Percentiles rank a stretch among this genome's conserved stretches.
Conservation (phyloP, 257 asterid genomes). For the Nicotiana knightiana region DNA sequence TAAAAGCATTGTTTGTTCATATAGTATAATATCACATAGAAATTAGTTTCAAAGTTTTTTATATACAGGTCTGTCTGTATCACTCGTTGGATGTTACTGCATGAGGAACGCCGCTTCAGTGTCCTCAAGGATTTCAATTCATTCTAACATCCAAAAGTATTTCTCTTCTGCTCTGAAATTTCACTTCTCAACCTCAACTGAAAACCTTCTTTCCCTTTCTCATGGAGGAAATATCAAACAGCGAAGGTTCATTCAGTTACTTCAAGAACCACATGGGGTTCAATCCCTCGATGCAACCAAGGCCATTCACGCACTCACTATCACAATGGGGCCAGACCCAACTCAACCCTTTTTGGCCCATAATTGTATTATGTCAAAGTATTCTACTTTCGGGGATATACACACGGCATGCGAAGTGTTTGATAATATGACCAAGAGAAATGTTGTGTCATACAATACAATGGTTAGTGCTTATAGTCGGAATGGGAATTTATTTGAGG, state of each 20-base stretch:
- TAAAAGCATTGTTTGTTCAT: too few relatives aligned
- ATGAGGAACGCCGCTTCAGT: constrained; percentile 33
- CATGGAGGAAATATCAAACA: constrained; percentile 32
- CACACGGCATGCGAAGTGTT: constrained; percentile 45
- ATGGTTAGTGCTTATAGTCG: constrained; percentile 53
- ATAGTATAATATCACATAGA: too few relatives aligned
- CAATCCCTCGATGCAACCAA: constrained; percentile 36
- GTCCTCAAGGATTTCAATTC: constrained; percentile 12
- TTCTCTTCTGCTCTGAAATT: not conserved
- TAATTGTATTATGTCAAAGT: constrained; percentile 41
- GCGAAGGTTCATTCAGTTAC: constrained; percentile 27
- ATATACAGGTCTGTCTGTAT: too few relatives aligned
- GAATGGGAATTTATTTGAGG: constrained; percentile 34
- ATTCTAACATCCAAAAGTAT: not conserved
- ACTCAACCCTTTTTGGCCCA: constrained; percentile 43
- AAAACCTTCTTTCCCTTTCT: constrained; percentile 18
- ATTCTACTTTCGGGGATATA: constrained; percentile 30
- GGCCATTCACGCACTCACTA: constrained; percentile 56
- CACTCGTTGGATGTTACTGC: constrained; percentile 13
- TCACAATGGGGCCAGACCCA: constrained; percentile 39
- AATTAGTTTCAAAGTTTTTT: too few relatives aligned
- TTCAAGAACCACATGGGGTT: constrained; percentile 37
- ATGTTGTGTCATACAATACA: constrained; percentile 55
- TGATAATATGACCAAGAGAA: constrained; percentile 56
- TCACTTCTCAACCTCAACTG: constrained; percentile 11